A percentile compares a stretch with the other conserved stretches of the same genome.
Conservation (phyloP, 2,329 filamentous ascomycete species). For the Tolypocladium inflatum region DNA sequence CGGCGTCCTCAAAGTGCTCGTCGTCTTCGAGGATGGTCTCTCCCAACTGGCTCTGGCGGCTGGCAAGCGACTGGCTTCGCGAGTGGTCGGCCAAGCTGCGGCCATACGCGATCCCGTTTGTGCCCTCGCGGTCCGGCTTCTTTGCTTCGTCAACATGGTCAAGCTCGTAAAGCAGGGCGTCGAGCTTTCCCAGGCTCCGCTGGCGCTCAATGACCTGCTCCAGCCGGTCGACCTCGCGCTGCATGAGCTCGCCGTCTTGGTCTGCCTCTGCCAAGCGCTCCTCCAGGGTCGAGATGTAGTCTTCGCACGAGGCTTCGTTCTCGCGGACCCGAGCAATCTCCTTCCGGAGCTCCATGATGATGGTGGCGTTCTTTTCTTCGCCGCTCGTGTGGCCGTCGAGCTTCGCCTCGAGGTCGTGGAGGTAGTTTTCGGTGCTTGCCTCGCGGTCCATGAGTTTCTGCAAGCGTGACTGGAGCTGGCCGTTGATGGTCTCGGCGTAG, state of each 20-base stretch:
- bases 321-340: slow-evolving; percentile 82
- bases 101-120: slow-evolving; percentile 31
- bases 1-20: slow-evolving; percentile 34
- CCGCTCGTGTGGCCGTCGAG: slow-evolving; percentile 84
- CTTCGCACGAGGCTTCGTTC: slow-evolving; percentile 82
- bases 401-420: slow-evolving; percentile 83
- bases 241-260: slow-evolving; percentile 93
- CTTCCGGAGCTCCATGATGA: slow-evolving; percentile 80
- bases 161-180: slow-evolving; percentile 83
- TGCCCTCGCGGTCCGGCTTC: slow-evolving; percentile 18
- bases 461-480: slow-evolving; percentile 80
- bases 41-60: slow-evolving; percentile 42
- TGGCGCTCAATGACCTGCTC: slow-evolving; percentile 95
- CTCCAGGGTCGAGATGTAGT: slow-evolving; percentile 95
- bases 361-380: slow-evolving; percentile 82
- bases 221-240: slow-evolving; percentile 86
- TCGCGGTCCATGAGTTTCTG: slow-evolving; percentile 91
- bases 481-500: slow-evolving; percentile 85
- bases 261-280: slow-evolving; percentile 92
- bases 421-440: slow-evolving; percentile 81
- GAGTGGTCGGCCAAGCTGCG: slow-evolving; percentile 41
- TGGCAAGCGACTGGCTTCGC: slow-evolving; percentile 42
- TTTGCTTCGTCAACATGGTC: slow-evolving; percentile 62
- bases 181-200: slow-evolving; percentile 86
- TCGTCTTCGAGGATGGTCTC: slow-evolving; percentile 46